phyloP scores from a whole-genome alignment of 257 asterid species.

The Handroanthus guayacan region DNA sequence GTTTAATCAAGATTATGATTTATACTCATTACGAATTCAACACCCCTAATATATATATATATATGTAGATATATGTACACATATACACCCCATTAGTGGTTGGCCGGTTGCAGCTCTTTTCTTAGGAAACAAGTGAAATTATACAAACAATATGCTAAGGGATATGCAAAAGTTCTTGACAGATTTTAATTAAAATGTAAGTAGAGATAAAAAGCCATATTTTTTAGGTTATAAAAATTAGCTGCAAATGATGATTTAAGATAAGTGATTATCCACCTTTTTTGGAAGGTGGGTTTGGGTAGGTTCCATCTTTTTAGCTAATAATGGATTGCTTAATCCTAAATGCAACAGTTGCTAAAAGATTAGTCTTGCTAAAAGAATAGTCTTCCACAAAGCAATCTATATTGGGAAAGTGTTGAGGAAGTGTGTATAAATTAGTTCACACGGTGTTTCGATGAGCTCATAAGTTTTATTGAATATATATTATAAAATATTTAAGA shows the following conservation, averaged over 20 bases:
- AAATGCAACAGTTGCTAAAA: neutral
- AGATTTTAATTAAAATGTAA: neutral
- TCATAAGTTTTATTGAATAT: too few relatives aligned
- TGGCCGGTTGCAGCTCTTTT: neutral
- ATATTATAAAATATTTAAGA: too few relatives aligned
- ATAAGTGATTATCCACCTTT: too few relatives aligned
- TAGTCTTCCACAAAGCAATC: neutral
- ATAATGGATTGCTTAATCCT: neutral
- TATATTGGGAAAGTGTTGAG: neutral
- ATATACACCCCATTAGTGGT: constrained; percentile 14
- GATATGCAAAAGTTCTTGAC: neutral
- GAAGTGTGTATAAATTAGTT: too few relatives aligned
- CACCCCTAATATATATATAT: neutral
- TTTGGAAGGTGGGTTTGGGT: neutral
- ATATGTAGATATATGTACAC: neutral
- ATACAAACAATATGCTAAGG: neutral
- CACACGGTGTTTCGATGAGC: too few relatives aligned
- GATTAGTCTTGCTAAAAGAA: neutral
- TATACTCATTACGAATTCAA: neutral
- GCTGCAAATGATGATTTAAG: too few relatives aligned
- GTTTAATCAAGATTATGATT: constrained; percentile 13
- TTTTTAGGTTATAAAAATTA: too few relatives aligned
- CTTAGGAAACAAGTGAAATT: neutral
- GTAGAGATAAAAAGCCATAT: too few relatives aligned
- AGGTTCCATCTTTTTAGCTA: too few relatives aligned